These are phyloP conservation scores for Oryza longistaminata DNA, from an alignment of 176 grass and related monocot genomes.

Conservation along the genomic window DNA sequence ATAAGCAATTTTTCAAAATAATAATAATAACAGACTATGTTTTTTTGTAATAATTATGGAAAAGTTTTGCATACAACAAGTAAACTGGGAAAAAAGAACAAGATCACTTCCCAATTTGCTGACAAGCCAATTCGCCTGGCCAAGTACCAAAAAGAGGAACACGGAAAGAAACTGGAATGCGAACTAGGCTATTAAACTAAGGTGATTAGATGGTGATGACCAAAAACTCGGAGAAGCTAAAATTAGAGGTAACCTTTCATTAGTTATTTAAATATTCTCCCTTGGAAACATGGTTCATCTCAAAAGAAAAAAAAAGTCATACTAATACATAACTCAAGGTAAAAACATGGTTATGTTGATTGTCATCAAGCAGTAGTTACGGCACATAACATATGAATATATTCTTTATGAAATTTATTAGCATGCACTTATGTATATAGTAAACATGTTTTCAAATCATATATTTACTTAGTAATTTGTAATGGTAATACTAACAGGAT, in stretches of 20 bases:
- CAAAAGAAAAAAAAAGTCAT: not conserved
- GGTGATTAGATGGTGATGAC: not conserved
- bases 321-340: not conserved
- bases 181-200: too few species aligned
- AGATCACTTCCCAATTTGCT: not conserved
- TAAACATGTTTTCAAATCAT: not conserved
- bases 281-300: slow-evolving; percentile 1
- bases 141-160: not conserved
- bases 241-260: not conserved
- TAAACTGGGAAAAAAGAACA: not conserved
- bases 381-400: not conserved
- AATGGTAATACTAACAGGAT: slow-evolving; percentile 9
- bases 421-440: not conserved
- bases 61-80: not conserved
- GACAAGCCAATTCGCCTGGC: not conserved
- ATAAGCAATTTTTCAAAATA: slow-evolving; percentile 1
- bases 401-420: not conserved
- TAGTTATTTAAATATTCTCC: slow-evolving; percentile 20
- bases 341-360: slow-evolving; percentile 13
- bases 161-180: too few species aligned
- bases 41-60: not conserved
- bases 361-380: not conserved
- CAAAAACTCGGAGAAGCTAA: not conserved
- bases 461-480: slow-evolving; percentile 7
- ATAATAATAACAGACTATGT: not conserved